Evolutionary conservation across 345 rosid genomes (phyloP).

Genomic region (Aquilaria yunnanensis): DNA sequence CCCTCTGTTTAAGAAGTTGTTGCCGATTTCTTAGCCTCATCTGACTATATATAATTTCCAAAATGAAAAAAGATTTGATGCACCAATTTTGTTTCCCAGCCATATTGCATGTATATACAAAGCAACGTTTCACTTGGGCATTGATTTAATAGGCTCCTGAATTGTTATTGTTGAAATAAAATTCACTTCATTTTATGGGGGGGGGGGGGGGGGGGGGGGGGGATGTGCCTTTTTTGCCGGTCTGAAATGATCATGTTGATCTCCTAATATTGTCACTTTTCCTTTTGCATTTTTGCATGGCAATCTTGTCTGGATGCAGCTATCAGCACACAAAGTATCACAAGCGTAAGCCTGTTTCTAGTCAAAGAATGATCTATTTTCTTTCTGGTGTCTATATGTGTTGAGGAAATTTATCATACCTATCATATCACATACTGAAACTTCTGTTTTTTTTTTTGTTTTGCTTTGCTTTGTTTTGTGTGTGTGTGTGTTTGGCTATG

Average conservation of each 20-base stretch:
- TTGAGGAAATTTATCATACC: conserved; percentile 1
- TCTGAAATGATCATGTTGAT: background rate
- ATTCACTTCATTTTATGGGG: background rate
- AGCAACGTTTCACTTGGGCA: too few species aligned
- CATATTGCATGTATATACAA: too few species aligned
- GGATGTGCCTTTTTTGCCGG: too few species aligned
- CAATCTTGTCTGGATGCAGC: conserved; percentile 46
- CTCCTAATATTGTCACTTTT: conserved; percentile 23
- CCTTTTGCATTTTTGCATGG: conserved; percentile 43
- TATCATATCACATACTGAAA: too few species aligned
- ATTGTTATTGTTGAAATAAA: too few species aligned
- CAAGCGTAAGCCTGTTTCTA: conserved; percentile 71
- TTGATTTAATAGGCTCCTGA: too few species aligned
- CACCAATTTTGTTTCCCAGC: too few species aligned
- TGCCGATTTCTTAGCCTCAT: too few species aligned
- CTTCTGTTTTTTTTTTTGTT: too few species aligned
- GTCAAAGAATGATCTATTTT: background rate
- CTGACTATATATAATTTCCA: too few species aligned
- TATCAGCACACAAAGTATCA: conserved; percentile 99
- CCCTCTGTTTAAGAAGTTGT: too few species aligned
- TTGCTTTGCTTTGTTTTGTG: background rate
- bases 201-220: background rate
- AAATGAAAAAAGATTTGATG: too few species aligned
- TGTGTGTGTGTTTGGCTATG: background rate
- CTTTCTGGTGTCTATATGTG: conserved; percentile 12